These are phyloP conservation scores for Vigna angularis DNA, from an alignment of 306 rosid genomes.

Conservation along the genomic window DNA sequence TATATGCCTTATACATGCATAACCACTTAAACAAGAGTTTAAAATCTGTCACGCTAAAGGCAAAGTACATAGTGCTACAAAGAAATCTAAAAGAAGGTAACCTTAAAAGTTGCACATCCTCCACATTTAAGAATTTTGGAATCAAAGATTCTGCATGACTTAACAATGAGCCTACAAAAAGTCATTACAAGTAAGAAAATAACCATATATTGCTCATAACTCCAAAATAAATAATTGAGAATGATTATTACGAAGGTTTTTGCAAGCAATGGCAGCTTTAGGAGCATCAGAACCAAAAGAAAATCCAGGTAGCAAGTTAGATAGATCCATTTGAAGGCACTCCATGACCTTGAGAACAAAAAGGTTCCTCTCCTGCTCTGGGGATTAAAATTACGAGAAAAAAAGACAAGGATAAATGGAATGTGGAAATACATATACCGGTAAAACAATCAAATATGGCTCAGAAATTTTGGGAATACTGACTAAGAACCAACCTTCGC, in stretches of 20 bases:
- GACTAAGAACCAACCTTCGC: constrained; percentile 77
- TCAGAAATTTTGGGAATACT: constrained; percentile 34
- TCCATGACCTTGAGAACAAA: constrained; percentile 83
- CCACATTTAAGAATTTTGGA: constrained; percentile 79
- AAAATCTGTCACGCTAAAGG: constrained; percentile 40
- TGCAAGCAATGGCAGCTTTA: constrained; percentile 66
- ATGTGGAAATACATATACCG: constrained; percentile 38
- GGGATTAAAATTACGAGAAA: constrained; percentile 41
- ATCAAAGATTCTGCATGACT: constrained; percentile 93
- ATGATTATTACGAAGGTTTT: constrained; percentile 76
- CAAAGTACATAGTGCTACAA: constrained; percentile 30
- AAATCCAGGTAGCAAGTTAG: constrained; percentile 70
- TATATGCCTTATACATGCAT: neutral
- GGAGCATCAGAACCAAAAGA: constrained; percentile 67
- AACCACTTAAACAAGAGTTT: constrained; percentile 17
- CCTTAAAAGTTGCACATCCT: constrained; percentile 94
- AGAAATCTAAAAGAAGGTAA: constrained; percentile 41
- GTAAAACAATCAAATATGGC: constrained; percentile 31
- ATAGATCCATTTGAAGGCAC: constrained; percentile 78
- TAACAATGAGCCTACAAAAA: constrained; percentile 84
- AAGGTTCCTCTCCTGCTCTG: constrained; percentile 94
- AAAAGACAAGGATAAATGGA: constrained; percentile 25
- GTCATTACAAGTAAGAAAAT: constrained; percentile 47
- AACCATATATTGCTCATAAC: constrained; percentile 28
- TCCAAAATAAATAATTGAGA: constrained; percentile 27